phyloP scores from a whole-genome alignment of 208 protist genomes.

The Leishmania aethiopica region DNA sequence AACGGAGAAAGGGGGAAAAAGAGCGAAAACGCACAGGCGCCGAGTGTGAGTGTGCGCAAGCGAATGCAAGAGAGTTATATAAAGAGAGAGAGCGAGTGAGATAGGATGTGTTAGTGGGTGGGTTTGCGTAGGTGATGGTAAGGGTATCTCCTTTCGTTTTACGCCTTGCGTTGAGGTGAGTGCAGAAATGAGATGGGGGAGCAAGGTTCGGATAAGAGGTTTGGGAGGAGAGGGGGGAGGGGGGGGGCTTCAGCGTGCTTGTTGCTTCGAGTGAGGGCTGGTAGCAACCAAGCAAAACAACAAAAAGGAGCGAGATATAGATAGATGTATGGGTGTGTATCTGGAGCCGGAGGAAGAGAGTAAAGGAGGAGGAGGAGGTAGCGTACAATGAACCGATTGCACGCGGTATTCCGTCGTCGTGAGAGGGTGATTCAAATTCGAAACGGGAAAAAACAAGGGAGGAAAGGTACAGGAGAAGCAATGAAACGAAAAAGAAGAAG shows the following conservation, averaged over 20 bases:
- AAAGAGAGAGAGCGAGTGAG: neutral
- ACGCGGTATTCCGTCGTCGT: neutral
- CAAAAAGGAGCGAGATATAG: neutral
- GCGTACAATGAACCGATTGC: neutral
- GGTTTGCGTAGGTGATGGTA: neutral
- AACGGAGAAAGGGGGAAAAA: conserved; percentile 19
- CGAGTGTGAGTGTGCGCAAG: neutral
- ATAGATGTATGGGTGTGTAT: neutral
- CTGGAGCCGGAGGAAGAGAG: neutral
- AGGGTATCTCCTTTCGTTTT: neutral
- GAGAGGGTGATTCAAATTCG: neutral
- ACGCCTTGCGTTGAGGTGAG: neutral
- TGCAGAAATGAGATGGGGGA: neutral
- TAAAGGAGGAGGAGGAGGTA: neutral
- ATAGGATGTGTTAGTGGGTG: neutral
- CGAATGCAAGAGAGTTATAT: neutral
- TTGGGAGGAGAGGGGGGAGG: neutral
- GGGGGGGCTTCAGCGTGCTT: neutral
- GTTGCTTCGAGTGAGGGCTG: neutral
- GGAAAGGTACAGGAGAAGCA: neutral
- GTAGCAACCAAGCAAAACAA: neutral
- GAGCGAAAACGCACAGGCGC: neutral
- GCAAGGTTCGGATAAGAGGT: neutral
- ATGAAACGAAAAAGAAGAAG: neutral
- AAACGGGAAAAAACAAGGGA: neutral